Evolutionary conservation across 148 eudicot species (phyloP).

Genomic region (Tetragonia tetragonoides): DNA sequence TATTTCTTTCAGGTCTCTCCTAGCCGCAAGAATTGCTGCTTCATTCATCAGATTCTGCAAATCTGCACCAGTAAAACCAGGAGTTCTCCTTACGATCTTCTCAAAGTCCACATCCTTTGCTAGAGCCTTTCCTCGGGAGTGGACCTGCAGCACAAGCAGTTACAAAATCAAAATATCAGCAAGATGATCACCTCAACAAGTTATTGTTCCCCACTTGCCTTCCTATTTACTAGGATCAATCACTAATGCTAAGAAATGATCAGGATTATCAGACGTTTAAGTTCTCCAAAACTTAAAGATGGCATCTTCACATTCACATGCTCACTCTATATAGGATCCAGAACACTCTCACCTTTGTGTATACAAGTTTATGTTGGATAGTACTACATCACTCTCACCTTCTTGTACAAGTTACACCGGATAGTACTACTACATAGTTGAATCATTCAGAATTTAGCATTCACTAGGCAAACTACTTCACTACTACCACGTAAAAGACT

Average conservation of each 20-base stretch:
- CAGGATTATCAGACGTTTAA: neutral
- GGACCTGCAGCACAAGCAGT: constrained; percentile 52
- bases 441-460: neutral
- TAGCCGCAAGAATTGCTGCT: constrained; percentile 98
- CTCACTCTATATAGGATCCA: neutral
- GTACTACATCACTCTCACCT: too few relatives aligned
- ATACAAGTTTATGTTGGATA: neutral
- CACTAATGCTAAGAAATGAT: neutral
- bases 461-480: neutral
- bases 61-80: constrained; percentile 99
- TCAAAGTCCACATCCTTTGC: constrained; percentile 98
- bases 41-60: constrained; percentile 97
- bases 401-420: too few relatives aligned
- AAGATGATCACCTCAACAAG: neutral
- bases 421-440: neutral
- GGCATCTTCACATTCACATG: neutral
- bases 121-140: constrained; percentile 96
- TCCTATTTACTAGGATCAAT: neutral
- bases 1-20: constrained; percentile 96
- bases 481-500: neutral
- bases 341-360: neutral
- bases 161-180: neutral
- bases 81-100: constrained; percentile 92
- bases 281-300: neutral
- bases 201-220: neutral